phyloP scores from a whole-genome alignment of 2,329 filamentous ascomycete genomes.

The Zasmidium cellare region DNA sequence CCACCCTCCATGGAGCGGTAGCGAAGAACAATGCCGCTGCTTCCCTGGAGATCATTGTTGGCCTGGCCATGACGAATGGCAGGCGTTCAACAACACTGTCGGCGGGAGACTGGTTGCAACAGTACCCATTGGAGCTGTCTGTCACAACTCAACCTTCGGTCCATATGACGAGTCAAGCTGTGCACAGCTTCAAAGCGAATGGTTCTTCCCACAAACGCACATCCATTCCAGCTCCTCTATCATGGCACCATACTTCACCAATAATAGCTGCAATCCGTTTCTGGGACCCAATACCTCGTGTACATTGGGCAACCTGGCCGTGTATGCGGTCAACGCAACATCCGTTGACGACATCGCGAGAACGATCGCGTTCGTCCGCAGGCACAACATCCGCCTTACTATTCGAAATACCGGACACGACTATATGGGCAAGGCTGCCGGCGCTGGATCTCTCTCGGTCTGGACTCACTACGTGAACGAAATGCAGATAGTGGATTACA shows the following conservation, averaged over 20 bases:
- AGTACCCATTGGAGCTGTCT: conserved; percentile 53
- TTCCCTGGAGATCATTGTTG: conserved; percentile 56
- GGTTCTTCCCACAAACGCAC: conserved; percentile 48
- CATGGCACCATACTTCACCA: conserved; percentile 40
- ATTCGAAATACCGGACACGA: conserved; percentile 17
- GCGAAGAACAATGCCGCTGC: conserved; percentile 50
- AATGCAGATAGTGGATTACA: conserved; percentile 46
- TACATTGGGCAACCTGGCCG: conserved; percentile 20
- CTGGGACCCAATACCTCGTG: conserved; percentile 28
- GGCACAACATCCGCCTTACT: conserved; percentile 20
- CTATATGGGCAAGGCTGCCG: conserved; percentile 56
- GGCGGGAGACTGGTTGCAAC: conserved; percentile 54
- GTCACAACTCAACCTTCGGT: conserved; percentile 44
- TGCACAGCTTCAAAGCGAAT: conserved; percentile 41
- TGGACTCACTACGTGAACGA: conserved; percentile 59
- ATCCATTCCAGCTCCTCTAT: conserved; percentile 37
- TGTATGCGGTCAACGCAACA: conserved; percentile 27
- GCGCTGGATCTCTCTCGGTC: conserved; percentile 57
- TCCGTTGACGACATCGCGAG: conserved; percentile 23
- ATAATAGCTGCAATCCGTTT: conserved; percentile 45
- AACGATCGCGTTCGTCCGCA: conserved; percentile 21
- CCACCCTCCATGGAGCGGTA: too few species aligned
- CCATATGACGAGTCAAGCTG: conserved; percentile 49
- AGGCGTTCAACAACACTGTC: conserved; percentile 53
- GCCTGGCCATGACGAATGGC: conserved; percentile 61